Evolutionary conservation across 805 yeast genomes (phyloP).

Genomic region (Candida pseudofarinosa): DNA sequence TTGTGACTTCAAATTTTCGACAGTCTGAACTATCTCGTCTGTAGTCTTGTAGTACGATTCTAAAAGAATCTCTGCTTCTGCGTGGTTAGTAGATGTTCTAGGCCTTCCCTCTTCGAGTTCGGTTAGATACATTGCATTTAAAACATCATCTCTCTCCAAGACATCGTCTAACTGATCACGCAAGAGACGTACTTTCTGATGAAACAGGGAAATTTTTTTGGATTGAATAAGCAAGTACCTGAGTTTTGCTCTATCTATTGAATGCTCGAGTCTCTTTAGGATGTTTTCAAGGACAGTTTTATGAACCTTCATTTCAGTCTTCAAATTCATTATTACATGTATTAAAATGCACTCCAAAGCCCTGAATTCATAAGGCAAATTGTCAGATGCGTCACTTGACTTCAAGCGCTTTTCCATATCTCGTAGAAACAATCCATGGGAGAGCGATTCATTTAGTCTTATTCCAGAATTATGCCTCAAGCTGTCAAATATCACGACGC

Average conservation of each 20-base stretch:
- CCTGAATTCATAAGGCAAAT: conserved; percentile 80
- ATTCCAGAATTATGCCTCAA: conserved; percentile 20
- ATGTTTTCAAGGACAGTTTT: conserved; percentile 71
- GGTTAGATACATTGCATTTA: conserved; percentile 76
- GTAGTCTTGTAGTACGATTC: conserved; percentile 89
- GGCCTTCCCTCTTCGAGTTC: conserved; percentile 46
- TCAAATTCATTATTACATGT: conserved; percentile 71
- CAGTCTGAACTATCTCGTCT: conserved; percentile 92
- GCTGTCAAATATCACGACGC: conserved; percentile 45
- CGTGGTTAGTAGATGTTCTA: conserved; percentile 60
- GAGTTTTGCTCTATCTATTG: conserved; percentile 75
- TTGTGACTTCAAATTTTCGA: conserved; percentile 72
- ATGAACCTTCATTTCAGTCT: conserved; percentile 84
- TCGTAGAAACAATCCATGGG: conserved; percentile 40
- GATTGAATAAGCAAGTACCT: conserved; percentile 77
- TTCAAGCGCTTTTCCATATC: conserved; percentile 39
- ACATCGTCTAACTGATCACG: conserved; percentile 82
- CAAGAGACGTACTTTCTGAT: conserved; percentile 77
- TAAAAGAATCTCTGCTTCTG: conserved; percentile 82
- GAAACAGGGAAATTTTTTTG: conserved; percentile 78
- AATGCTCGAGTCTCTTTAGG: conserved; percentile 71
- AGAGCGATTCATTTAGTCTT: conserved; percentile 43
- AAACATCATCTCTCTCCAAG: conserved; percentile 81
- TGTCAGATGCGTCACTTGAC: conserved; percentile 24
- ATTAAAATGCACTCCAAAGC: conserved; percentile 87